Evolutionary conservation across 306 rosid species (phyloP).

Genomic region (Neltuma alba): DNA sequence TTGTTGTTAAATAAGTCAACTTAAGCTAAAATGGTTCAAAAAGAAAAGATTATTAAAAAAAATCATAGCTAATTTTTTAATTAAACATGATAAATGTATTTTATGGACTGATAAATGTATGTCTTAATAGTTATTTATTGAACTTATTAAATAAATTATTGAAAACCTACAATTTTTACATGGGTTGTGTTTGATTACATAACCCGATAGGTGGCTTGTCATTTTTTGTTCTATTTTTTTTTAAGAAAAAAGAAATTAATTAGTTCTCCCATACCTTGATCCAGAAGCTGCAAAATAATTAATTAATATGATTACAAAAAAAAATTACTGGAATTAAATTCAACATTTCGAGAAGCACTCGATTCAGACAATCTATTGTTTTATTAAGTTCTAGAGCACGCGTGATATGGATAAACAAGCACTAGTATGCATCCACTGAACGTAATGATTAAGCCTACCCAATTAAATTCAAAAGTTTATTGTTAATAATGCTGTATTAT

Average conservation of each 20-base stretch:
- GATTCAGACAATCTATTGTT: background rate
- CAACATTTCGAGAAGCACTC: background rate
- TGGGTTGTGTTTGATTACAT: too few relatives aligned
- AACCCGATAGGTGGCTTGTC: background rate
- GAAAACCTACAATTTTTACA: background rate
- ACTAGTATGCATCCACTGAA: background rate
- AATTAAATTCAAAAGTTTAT: background rate
- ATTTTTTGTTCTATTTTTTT: too few relatives aligned
- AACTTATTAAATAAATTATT: too few relatives aligned
- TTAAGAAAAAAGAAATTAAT: too few relatives aligned
- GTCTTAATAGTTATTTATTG: too few relatives aligned
- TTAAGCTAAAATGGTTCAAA: too few relatives aligned
- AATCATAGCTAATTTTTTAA: too few relatives aligned
- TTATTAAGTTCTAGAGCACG: background rate
- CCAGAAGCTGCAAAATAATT: background rate
- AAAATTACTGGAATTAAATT: background rate
- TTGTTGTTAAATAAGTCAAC: too few relatives aligned
- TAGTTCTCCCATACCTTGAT: background rate
- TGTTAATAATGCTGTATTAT: background rate
- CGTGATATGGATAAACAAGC: background rate
- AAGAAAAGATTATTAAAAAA: too few relatives aligned
- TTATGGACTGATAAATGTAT: too few relatives aligned
- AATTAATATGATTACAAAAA: background rate
- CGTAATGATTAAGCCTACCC: background rate
- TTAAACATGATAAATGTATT: too few relatives aligned